Base-by-base conservation (phyloP, 129 eudicot species). In the Apium graveolens region DNA sequence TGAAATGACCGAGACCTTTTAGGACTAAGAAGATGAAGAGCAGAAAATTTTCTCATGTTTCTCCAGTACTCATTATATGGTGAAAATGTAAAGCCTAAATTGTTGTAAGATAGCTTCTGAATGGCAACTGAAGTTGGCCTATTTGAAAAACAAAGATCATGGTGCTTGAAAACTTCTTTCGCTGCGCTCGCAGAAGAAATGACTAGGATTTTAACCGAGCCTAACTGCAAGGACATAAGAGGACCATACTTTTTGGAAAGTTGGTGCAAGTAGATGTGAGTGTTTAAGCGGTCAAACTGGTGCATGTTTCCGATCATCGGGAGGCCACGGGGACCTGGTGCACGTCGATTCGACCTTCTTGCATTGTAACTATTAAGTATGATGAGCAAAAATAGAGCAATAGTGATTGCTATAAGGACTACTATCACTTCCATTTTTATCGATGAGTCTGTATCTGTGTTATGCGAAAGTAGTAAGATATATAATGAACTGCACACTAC, bases 201-300 rank as follows among this genome's bases (percentile, higher is more conserved):
- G 24, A 80, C 83, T 14, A 80, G 31, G 12, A 43, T 73, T 62
- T n/a, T 43, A 11, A 34, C 71, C 9, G 26, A 32, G 14, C 84
- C 84, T 2, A 81, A 70, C 12, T 37, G 17, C 76, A 81, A 45
- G 16, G 69, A 62, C 51, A 81, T 74, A 41, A 81, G 39, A 20
- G 84, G 76, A 17, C 84, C 84, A 66, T 81, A 81, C 29, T 20
- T 76, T 38, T 65, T 44, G 53, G 80, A 76, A 11, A 81, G 80
- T 2, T 75, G 46, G 24, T 48, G 27, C 21, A 81, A 66, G 46
- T 46, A 43, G 43, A 49, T 11, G 68, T 81, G 76, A 20, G 26
- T 79, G 43, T 26, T 29, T 14, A 49, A 45, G 35, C 76, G 7
- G 27, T 63, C 75, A 18, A 75, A 39, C 41, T 75, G 80, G 74